phyloP scores from a whole-genome alignment of 2,329 filamentous ascomycete species.

The Penicillium sp. region DNA sequence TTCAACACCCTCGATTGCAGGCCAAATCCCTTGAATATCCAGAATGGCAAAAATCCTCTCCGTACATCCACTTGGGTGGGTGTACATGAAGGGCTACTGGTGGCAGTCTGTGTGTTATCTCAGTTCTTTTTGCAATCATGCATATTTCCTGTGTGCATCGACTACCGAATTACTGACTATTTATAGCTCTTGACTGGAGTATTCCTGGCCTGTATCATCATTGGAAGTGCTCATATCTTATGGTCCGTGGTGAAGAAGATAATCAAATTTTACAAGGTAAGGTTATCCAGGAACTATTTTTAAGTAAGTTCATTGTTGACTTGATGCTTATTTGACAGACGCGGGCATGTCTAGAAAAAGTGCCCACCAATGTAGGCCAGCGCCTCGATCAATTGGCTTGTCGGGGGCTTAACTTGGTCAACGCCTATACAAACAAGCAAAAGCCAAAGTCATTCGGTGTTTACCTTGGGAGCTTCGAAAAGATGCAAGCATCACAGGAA shows the following conservation, averaged over 20 bases:
- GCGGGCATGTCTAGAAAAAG: constrained; percentile 17
- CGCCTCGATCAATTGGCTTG: constrained; percentile 22
- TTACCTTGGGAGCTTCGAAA: constrained; percentile 40
- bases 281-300: not conserved
- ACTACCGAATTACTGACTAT: constrained; percentile 13
- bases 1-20: not conserved
- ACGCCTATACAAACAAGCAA: constrained; percentile 6
- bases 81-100: constrained; percentile 36
- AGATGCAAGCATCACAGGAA: constrained; percentile 28
- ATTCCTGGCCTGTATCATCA: constrained; percentile 27
- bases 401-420: constrained; percentile 20
- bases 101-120: constrained; percentile 40
- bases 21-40: not conserved
- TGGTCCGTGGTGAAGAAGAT: constrained; percentile 24
- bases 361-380: constrained; percentile 23
- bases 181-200: constrained; percentile 35
- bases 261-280: constrained; percentile 29
- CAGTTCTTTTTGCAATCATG: constrained; percentile 5
- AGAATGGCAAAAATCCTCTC: constrained; percentile 29
- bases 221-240: constrained; percentile 28
- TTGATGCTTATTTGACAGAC: constrained; percentile 17
- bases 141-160: not conserved
- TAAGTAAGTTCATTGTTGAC: not conserved
- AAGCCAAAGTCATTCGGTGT: constrained; percentile 41
- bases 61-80: constrained; percentile 32